phyloP scores from a whole-genome alignment of 768 basidiomycete genomes.

The Hericium erinaceus region DNA sequence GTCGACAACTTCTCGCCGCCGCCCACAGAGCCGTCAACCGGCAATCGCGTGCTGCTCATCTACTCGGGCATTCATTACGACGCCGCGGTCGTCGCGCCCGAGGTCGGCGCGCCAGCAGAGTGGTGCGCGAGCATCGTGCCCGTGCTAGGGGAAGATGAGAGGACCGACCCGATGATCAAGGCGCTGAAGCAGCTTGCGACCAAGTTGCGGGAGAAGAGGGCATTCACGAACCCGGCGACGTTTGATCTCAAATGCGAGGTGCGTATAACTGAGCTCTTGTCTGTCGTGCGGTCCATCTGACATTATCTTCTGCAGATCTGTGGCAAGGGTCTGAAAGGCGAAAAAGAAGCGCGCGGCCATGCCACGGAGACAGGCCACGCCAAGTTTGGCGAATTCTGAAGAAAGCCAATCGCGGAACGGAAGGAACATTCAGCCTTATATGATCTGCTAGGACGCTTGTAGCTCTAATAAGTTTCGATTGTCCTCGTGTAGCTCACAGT shows the following conservation, averaged over 20 bases:
- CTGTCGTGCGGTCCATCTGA: conserved; percentile 2
- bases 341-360: conserved; percentile 87
- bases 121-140: conserved; percentile 82
- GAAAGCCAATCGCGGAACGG: neutral
- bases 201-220: conserved; percentile 64
- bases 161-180: conserved; percentile 44
- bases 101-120: conserved; percentile 62
- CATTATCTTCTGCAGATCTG: conserved; percentile 46
- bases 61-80: conserved; percentile 99
- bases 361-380: conserved; percentile 82
- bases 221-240: conserved; percentile 85
- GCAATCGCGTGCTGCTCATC: conserved; percentile 50
- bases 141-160: conserved; percentile 34
- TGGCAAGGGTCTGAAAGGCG: conserved; percentile 79
- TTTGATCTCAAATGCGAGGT: conserved; percentile 89
- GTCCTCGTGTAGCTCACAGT: no score
- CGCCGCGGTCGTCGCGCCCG: conserved; percentile 74
- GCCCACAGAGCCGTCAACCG: conserved; percentile 26
- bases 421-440: neutral
- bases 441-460: neutral
- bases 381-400: conserved; percentile 71
- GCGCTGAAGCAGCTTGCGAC: conserved; percentile 67
- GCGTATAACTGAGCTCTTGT: conserved; percentile 14
- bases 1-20: conserved; percentile 72
- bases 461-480: neutral